Evolutionary conservation across 2,329 filamentous ascomycete genomes (phyloP).

Genomic region (Cryphonectria nitschkei): DNA sequence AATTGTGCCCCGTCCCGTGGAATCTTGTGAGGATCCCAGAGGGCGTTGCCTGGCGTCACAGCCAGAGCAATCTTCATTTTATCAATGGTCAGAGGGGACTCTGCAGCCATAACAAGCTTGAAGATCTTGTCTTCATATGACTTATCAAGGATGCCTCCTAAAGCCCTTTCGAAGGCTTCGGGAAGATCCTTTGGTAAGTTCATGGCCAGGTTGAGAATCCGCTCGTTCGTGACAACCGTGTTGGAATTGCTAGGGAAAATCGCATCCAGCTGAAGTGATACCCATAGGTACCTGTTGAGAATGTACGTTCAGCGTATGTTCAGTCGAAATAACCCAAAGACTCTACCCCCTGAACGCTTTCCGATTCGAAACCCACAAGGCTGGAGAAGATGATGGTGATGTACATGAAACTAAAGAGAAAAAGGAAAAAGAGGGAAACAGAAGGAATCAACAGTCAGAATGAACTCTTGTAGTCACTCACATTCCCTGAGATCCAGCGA

Average conservation of each 20-base stretch:
- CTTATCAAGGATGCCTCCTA: neutral
- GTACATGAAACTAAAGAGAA: no score
- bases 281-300: neutral
- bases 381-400: neutral
- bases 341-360: neutral
- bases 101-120: conserved; percentile 8
- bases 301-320: neutral
- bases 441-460: neutral
- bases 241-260: neutral
- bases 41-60: neutral
- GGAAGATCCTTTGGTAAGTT: conserved; percentile 13
- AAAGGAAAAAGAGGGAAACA: neutral
- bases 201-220: neutral
- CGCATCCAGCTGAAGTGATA: neutral
- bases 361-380: neutral
- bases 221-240: conserved; percentile 1
- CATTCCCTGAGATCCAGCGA: neutral
- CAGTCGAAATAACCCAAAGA: neutral
- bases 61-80: conserved; percentile 25
- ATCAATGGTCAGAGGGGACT: neutral
- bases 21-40: conserved; percentile 5
- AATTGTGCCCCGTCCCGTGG: conserved; percentile 1
- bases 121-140: conserved; percentile 13
- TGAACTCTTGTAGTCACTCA: neutral
- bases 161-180: conserved; percentile 18